These are phyloP conservation scores for Xylaria sp. DNA, from an alignment of 495 filamentous ascomycete species.

Conservation along the genomic window DNA sequence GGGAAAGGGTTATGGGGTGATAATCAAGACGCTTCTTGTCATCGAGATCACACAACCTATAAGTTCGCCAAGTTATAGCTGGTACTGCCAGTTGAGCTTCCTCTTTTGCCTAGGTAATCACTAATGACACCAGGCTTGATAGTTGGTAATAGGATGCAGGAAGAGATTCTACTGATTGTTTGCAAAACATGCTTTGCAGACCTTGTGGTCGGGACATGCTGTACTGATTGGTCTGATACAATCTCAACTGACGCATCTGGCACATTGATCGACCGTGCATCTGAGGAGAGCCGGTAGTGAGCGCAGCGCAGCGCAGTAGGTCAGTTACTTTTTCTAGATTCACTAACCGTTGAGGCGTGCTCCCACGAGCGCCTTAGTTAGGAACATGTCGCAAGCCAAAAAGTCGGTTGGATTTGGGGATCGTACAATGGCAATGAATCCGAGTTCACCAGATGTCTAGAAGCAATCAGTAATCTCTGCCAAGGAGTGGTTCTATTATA, in stretches of 20 bases:
- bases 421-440: background rate
- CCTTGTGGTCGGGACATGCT: background rate
- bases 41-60: conserved; percentile 21
- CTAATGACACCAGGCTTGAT: background rate
- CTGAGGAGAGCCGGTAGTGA: conserved; percentile 5
- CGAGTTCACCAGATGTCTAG: background rate
- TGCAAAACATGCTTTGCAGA: conserved; percentile 3
- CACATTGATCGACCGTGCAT: conserved; percentile 22
- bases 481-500: background rate
- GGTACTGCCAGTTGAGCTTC: background rate
- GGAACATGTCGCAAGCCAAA: background rate
- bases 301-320: background rate
- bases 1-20: background rate
- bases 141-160: background rate
- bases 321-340: too few relatives aligned
- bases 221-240: conserved; percentile 17
- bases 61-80: background rate
- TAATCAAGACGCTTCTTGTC: conserved; percentile 5
- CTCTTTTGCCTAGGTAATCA: background rate
- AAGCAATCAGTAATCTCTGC: background rate
- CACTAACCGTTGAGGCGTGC: background rate
- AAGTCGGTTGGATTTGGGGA: background rate
- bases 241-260: conserved; percentile 5
- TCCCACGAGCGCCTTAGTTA: background rate
- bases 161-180: conserved; percentile 12